A percentile compares a stretch with the other conserved stretches of the same genome.
Evolutionary conservation across 257 asterid species (phyloP).

Genomic region (Knoxia roxburghii): DNA sequence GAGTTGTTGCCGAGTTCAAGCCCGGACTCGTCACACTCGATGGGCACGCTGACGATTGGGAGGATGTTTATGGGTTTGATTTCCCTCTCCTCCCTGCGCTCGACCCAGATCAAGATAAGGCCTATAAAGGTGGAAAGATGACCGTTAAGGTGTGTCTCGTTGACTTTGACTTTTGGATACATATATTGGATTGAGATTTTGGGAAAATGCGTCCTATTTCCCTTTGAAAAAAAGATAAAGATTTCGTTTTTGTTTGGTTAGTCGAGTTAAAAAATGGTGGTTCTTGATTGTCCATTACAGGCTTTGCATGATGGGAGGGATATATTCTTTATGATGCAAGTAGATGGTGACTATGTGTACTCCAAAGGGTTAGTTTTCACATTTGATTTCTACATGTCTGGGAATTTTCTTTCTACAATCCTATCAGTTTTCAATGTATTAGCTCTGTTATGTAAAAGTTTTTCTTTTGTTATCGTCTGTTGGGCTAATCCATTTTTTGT

Average conservation of each 20-base stretch:
- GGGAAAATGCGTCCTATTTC: neutral
- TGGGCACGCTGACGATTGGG: constrained; percentile 73
- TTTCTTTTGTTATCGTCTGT: neutral
- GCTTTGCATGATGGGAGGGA: constrained; percentile 81
- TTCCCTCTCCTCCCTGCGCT: constrained; percentile 81
- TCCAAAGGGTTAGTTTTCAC: constrained; percentile 57
- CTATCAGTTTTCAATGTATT: neutral
- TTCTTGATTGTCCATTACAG: constrained; percentile 30
- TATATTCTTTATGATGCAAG: constrained; percentile 71
- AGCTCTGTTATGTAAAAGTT: neutral
- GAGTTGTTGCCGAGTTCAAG: constrained; percentile 49
- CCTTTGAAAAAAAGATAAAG: neutral
- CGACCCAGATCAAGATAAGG: constrained; percentile 74
- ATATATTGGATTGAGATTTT: neutral
- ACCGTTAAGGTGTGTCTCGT: constrained; percentile 49
- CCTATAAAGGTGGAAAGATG: constrained; percentile 66
- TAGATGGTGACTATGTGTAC: constrained; percentile 63
- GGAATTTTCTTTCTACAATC: neutral
- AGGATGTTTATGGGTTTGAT: constrained; percentile 57
- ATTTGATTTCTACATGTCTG: neutral
- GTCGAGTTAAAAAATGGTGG: neutral
- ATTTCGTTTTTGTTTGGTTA: neutral
- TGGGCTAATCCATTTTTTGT: neutral
- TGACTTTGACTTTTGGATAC: constrained; percentile 2
- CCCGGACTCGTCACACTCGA: constrained; percentile 70